Evolutionary conservation across 2,329 filamentous ascomycete species (phyloP).

Genomic region (Arthrinium phaeospermum): DNA sequence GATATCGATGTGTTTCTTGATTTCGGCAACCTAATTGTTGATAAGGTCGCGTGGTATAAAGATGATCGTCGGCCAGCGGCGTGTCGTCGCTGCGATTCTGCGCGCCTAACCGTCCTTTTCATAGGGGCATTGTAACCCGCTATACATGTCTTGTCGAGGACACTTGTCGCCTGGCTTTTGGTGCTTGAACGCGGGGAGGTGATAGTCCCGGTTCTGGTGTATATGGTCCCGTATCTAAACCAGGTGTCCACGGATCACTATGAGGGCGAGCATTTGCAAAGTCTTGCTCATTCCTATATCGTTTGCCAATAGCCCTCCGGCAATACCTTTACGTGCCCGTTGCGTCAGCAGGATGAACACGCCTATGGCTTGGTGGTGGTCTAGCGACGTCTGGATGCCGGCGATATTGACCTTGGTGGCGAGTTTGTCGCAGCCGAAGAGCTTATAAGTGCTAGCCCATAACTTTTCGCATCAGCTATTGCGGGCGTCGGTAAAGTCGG

Average conservation of each 20-base stretch:
- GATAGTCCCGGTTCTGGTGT: background rate
- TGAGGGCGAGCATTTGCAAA: background rate
- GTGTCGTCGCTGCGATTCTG: background rate
- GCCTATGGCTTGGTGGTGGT: background rate
- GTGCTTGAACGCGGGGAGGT: background rate
- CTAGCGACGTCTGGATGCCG: background rate
- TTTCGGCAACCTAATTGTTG: background rate
- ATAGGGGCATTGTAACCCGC: background rate
- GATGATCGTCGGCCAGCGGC: background rate
- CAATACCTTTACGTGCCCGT: background rate
- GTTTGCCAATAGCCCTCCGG: background rate
- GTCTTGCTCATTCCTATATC: background rate
- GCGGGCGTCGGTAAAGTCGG: background rate
- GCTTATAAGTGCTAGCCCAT: background rate
- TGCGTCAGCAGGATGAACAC: background rate
- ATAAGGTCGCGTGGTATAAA: constrained; percentile 1
- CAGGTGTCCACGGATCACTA: background rate
- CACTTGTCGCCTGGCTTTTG: background rate
- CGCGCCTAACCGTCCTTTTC: background rate
- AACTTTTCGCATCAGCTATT: background rate
- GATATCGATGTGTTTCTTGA: background rate
- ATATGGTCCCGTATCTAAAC: background rate
- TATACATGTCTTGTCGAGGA: background rate
- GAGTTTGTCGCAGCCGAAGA: background rate
- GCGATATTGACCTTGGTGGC: background rate